Evolutionary conservation across 2,329 filamentous ascomycete genomes (phyloP).

Genomic region (Stagonosporopsis chrysanthemi): DNA sequence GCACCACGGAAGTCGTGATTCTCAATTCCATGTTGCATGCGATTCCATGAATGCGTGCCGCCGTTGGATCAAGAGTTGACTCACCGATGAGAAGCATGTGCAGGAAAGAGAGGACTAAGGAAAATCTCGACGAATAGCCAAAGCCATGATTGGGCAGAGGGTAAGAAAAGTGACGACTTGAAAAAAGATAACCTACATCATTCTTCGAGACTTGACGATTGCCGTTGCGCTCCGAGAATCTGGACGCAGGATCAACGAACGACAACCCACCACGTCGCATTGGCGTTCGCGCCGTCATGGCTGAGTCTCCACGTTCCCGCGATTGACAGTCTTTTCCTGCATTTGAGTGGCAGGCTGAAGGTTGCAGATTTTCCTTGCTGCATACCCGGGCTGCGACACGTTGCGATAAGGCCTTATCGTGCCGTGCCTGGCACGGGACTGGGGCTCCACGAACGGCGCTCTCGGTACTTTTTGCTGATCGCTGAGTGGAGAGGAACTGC

Average conservation of each 20-base stretch:
- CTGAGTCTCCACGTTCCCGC: conserved; percentile 16
- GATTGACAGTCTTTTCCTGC: conserved; percentile 6
- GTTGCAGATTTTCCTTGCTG: conserved; percentile 29
- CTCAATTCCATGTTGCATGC: not conserved
- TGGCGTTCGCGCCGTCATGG: conserved; percentile 20
- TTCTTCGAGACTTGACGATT: conserved; percentile 8
- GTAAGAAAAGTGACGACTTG: not conserved
- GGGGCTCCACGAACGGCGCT: conserved; percentile 33
- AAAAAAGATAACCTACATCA: conserved; percentile 17
- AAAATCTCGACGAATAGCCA: conserved; percentile 7
- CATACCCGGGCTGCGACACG: conserved; percentile 28
- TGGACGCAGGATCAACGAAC: conserved; percentile 26
- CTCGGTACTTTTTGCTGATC: conserved; percentile 26
- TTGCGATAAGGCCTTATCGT: conserved; percentile 36
- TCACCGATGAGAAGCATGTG: conserved; percentile 1
- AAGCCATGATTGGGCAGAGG: conserved; percentile 7
- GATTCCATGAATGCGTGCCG: not conserved
- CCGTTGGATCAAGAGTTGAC: conserved; percentile 2
- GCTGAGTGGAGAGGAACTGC: conserved; percentile 29
- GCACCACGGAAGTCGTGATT: not conserved
- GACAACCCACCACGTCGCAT: conserved; percentile 30
- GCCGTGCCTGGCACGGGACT: conserved; percentile 24
- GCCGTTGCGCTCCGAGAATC: conserved; percentile 20
- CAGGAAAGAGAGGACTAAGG: not conserved
- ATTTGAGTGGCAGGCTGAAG: conserved; percentile 23